phyloP scores from a whole-genome alignment of 352 stramenopile genomes.

The Halophytophthora polymorphica region DNA sequence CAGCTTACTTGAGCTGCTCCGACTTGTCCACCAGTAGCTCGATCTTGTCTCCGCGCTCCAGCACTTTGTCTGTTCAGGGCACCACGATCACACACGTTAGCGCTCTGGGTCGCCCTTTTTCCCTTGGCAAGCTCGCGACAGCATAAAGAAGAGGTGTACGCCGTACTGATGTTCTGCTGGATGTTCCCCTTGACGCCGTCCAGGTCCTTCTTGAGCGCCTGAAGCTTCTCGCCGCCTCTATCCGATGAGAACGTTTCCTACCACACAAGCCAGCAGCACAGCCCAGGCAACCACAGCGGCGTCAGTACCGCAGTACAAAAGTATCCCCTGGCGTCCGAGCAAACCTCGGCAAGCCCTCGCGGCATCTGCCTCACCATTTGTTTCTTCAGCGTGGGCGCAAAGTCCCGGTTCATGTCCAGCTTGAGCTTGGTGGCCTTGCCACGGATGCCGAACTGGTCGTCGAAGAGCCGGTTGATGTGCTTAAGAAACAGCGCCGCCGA shows the following conservation, averaged over 20 bases:
- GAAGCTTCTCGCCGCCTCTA: conserved; percentile 68
- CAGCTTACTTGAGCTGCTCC: conserved; percentile 72
- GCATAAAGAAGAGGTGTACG: not conserved
- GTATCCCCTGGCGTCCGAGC: not conserved
- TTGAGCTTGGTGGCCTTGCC: conserved; percentile 88
- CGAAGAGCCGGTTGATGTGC: conserved; percentile 85
- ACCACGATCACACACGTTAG: conserved; percentile 7
- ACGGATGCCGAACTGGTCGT: conserved; percentile 82
- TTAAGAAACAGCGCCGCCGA: conserved; percentile 80
- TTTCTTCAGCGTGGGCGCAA: conserved; percentile 78
- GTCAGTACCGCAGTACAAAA: not conserved
- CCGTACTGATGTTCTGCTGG: conserved; percentile 78
- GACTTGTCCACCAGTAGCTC: conserved; percentile 86
- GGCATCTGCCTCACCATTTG: conserved; percentile 56
- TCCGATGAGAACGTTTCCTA: conserved; percentile 80
- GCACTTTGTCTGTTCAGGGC: conserved; percentile 53
- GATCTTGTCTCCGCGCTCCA: conserved; percentile 87
- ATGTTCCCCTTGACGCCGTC: conserved; percentile 77
- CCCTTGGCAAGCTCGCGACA: not conserved
- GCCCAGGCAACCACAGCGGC: conserved; percentile 5
- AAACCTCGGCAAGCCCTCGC: too few species aligned
- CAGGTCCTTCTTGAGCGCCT: conserved; percentile 79
- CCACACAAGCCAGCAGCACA: conserved; percentile 1
- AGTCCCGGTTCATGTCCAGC: conserved; percentile 85
- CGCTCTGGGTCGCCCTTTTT: not conserved